Conservation (phyloP, 1,139 yeast species). For the Sugiyamaella neomexicana region DNA sequence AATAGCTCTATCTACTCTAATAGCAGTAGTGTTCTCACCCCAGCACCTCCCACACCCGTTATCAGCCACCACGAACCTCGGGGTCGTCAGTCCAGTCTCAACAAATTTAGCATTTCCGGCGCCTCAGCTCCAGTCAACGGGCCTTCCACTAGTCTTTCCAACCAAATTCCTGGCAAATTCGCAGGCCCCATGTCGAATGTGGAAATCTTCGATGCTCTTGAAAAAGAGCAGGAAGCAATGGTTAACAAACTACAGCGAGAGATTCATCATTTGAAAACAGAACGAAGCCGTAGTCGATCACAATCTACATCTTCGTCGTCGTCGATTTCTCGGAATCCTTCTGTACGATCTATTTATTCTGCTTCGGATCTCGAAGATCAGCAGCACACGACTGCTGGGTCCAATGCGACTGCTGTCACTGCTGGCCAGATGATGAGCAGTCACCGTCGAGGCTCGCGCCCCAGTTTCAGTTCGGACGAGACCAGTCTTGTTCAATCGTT, state of each 20-base stretch:
- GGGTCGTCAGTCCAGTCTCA: slow-evolving; percentile 12
- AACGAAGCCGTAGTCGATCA: slow-evolving; percentile 36
- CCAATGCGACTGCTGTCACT: slow-evolving; percentile 19
- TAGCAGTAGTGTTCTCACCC: slow-evolving; percentile 6
- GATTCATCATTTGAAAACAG: slow-evolving; percentile 35
- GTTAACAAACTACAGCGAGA: slow-evolving; percentile 43
- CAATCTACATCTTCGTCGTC: slow-evolving; percentile 37
- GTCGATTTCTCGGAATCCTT: slow-evolving; percentile 36
- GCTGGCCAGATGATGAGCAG: slow-evolving; percentile 18
- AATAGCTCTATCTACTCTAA: slow-evolving; percentile 15
- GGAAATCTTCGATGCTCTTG: slow-evolving; percentile 37
- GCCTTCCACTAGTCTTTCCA: background rate
- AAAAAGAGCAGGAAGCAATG: slow-evolving; percentile 43
- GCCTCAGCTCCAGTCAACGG: background rate
- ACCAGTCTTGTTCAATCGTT: slow-evolving; percentile 28
- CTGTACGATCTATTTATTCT: slow-evolving; percentile 33
- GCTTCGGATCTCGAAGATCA: slow-evolving; percentile 34
- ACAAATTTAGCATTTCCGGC: slow-evolving; percentile 7
- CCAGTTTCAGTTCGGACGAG: slow-evolving; percentile 31
- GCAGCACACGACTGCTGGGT: slow-evolving; percentile 22
- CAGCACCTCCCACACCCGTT: slow-evolving; percentile 13
- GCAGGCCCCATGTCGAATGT: slow-evolving; percentile 22
- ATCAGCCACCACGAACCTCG: slow-evolving; percentile 9
- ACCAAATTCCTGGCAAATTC: slow-evolving; percentile 15
- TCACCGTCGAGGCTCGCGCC: slow-evolving; percentile 24